phyloP scores from a whole-genome alignment of 2,329 filamentous ascomycete species.

The Colletotrichum sublineola region DNA sequence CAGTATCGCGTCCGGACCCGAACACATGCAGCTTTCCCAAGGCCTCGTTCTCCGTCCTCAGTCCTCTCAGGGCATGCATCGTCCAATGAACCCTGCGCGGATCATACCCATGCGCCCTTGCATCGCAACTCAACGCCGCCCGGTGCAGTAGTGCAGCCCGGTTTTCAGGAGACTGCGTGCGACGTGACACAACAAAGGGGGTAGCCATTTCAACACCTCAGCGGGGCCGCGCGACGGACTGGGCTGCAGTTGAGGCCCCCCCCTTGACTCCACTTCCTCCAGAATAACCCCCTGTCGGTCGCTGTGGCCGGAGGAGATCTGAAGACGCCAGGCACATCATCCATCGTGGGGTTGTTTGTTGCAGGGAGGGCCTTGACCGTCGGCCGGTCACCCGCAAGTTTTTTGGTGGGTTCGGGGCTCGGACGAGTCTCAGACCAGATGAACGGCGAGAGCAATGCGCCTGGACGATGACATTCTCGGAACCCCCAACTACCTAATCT shows the following conservation, averaged over 20 bases:
- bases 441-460: constrained; percentile 16
- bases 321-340: constrained; percentile 22
- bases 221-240: constrained; percentile 13
- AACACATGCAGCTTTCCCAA: constrained; percentile 4
- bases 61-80: neutral
- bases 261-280: neutral
- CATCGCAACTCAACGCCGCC: constrained; percentile 22
- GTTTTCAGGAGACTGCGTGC: constrained; percentile 26
- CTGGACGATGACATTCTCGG: constrained; percentile 1
- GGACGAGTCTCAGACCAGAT: constrained; percentile 41
- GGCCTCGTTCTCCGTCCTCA: neutral
- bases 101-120: constrained; percentile 28
- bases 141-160: constrained; percentile 18
- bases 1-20: neutral
- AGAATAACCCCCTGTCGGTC: neutral
- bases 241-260: neutral
- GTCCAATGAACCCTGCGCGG: constrained; percentile 29
- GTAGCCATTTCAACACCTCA: neutral
- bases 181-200: neutral
- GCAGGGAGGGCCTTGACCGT: constrained; percentile 18
- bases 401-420: constrained; percentile 6
- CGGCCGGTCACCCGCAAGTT: neutral
- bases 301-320: neutral
- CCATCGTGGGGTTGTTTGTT: constrained; percentile 28
- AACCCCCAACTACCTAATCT: neutral